A percentile compares a stretch with the other conserved stretches of the same genome.
phyloP scores from a whole-genome alignment of 2,329 filamentous ascomycete species.

The Stenocarpella maydis region DNA sequence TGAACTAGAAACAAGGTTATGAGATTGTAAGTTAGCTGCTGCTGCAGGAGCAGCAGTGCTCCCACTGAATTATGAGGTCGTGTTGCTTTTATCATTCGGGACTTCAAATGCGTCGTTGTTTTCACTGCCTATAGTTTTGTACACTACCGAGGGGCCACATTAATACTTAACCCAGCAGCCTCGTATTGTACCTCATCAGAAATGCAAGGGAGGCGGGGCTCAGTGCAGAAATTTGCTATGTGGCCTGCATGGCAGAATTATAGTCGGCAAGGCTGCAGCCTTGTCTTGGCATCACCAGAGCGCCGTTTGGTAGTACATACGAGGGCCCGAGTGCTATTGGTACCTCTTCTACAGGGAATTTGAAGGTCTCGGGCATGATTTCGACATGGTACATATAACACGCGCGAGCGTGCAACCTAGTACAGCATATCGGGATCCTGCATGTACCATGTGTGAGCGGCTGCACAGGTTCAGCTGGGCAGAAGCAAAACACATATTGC shows the following conservation, averaged over 20 bases:
- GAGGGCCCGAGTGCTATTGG: neutral
- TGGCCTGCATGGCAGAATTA: neutral
- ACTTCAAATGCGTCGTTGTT: too few relatives aligned
- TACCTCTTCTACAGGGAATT: neutral
- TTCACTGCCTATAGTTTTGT: too few relatives aligned
- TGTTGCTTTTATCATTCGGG: too few relatives aligned
- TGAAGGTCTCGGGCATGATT: too few relatives aligned
- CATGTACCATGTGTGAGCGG: neutral
- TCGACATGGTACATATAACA: neutral
- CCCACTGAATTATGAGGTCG: too few relatives aligned
- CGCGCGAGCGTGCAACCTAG: neutral
- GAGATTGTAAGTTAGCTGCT: too few relatives aligned
- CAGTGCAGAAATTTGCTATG: too few relatives aligned
- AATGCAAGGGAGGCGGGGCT: too few relatives aligned
- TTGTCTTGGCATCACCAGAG: constrained; percentile 3
- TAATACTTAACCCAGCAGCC: too few relatives aligned
- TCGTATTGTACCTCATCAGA: too few relatives aligned
- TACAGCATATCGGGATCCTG: neutral
- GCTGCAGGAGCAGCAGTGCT: too few relatives aligned
- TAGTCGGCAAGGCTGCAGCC: constrained; percentile 11
- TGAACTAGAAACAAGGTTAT: too few relatives aligned
- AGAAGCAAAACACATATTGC: neutral
- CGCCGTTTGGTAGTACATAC: neutral
- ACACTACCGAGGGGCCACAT: neutral
- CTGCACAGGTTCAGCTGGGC: neutral